Evolutionary conservation across 2,329 filamentous ascomycete species (phyloP), one percentile per base, ranked within the genome.

Genomic region (Emericellopsis atlantica): DNA sequence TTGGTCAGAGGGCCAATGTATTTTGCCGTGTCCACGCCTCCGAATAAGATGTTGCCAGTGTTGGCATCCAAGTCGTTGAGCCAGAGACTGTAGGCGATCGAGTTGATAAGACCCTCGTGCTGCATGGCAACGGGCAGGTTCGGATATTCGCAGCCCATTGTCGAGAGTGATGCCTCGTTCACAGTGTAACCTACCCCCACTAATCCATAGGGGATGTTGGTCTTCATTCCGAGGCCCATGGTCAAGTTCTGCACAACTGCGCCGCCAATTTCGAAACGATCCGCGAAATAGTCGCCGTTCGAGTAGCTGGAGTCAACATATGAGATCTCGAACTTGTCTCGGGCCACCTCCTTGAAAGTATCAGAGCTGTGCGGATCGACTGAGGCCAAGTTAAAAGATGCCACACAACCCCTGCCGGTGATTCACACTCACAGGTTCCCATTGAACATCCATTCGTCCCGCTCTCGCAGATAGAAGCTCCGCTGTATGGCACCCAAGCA

Each of bases 21-120:
- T 54, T 89, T 89, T 44, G 70, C 73, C 0, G 76, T 84, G 54
- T 90, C 84, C 44, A 89, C 76, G n/a, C 83, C 85, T 32, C 85
- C 85, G 49, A 90, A 92, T 2, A 90, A 65, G 44, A 90, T 80
- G 49, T 66, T 81, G 31, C 85, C 85, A 2, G 71, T 79, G 44
- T 69, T 78, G 0, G 82, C 60, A 43, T 66, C 66, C 9, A 74
- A 55, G 41, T 76, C 72, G 48, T 76, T 76, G 41, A 76, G 62
- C 79, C 80, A 86, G 18, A 88, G 59, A 44, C 80, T 85, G 59
- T 84, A 87, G 2, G 81, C 80, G 33, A 76, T 72, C 10, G 72
- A 73, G 45, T 75, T 75, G 56, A 84, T 84, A 40, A 75, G 53
- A 15, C 74, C 76, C 43, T 79, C 66, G 35, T 78, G 59, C 33